Conservation (phyloP, 805 yeast species). For the Lachancea meyersii region DNA sequence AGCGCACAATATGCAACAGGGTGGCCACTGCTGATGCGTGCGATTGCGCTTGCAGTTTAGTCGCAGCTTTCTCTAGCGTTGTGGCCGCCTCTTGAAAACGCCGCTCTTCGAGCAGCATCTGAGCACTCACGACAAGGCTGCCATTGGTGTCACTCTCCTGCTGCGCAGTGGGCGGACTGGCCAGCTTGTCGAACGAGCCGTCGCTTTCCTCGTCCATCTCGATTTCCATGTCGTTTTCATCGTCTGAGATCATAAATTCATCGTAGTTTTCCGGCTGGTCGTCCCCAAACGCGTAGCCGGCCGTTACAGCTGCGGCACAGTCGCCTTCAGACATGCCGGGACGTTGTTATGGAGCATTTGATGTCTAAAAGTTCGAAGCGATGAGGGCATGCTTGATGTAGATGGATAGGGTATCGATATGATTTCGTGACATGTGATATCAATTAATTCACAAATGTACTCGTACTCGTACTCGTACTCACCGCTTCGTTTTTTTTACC, state of each 20-base stretch:
- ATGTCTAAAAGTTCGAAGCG: no score
- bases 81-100: background rate
- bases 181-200: background rate
- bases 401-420: no score
- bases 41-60: background rate
- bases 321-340: background rate
- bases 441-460: no score
- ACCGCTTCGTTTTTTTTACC: no score
- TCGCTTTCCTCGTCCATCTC: conserved; percentile 23
- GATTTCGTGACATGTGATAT: no score
- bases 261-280: conserved; percentile 25
- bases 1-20: background rate
- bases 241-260: conserved; percentile 32
- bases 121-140: background rate
- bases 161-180: background rate
- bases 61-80: background rate
- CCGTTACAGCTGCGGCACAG: background rate
- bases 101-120: background rate
- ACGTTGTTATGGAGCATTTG: no score
- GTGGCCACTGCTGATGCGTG: background rate
- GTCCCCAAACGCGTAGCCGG: conserved; percentile 8
- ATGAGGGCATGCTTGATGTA: no score
- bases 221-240: conserved; percentile 21
- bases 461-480: no score
- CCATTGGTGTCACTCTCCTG: background rate